Evolutionary conservation across 345 rosid species (phyloP), one percentile per base, ranked within the genome.

Genomic region (Pistacia atlantica): DNA sequence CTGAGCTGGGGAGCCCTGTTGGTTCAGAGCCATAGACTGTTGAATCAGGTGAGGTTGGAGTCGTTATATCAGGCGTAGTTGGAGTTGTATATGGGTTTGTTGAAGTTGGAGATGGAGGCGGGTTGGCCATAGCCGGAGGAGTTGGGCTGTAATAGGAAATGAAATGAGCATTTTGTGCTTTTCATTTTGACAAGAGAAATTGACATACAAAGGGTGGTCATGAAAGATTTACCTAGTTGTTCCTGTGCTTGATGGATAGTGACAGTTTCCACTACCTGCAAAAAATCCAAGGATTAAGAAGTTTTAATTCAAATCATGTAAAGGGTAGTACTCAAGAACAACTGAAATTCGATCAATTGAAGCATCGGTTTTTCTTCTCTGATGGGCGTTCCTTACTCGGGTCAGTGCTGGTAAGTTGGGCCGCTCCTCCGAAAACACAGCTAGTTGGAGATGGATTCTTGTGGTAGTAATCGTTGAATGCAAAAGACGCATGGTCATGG

Each of bases 401-500:
- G 84, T 94, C 99, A 37, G 96, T 84, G 80, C 67, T 75, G 69
- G 92, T 78, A 76, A 97, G 94, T 68, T 92, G 98, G 69, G 98
- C 98, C 45, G 96, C 70, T 76, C 99, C 99, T 80, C 98, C 97
- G 37, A 96, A 96, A 54, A 64, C 88, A 71, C 99, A 93, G 89
- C 99, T 96, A 42, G 92, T 88, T 42, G 98, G 83, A 76, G 22
- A 85, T 54, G 99, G 98, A 79, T 94, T 94, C 91, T 97, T 97
- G 79, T 87, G 97, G 84, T 97, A 97, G 86, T 97, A 97, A 54
- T 87, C 86, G 79, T 94, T 92, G 93, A 94, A 97, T 72, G 97
- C 97, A 78, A 86, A 94, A 56, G 98, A 97, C 72, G 98, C 99
- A 79, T 97, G 99, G 73, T 92, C 95, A 8, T 68, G 86, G 31